phyloP scores from a whole-genome alignment of 176 grass and related monocot genomes.

The Aechmea fasciata region DNA sequence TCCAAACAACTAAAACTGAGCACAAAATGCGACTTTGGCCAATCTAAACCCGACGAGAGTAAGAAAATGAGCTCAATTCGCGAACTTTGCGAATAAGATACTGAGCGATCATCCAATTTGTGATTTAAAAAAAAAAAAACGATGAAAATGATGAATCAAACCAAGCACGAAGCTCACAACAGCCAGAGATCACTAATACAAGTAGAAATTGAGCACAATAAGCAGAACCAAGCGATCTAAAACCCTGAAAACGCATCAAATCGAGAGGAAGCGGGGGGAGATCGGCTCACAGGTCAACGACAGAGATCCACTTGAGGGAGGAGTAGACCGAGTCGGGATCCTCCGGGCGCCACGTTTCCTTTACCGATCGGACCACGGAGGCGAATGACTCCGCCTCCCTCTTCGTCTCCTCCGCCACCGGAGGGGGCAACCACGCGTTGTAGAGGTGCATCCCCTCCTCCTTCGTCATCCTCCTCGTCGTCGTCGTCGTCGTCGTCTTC shows the following conservation, averaged over 20 bases:
- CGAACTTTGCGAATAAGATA: too few relatives aligned
- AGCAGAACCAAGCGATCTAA: not conserved
- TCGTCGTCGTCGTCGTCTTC: too few relatives aligned
- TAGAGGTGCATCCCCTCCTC: constrained; percentile 66
- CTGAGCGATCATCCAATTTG: too few relatives aligned
- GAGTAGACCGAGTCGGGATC: constrained; percentile 69
- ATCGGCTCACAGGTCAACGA: constrained; percentile 58
- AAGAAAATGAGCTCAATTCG: too few relatives aligned
- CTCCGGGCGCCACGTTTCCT: constrained; percentile 39
- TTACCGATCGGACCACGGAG: constrained; percentile 38
- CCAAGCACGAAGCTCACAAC: not conserved
- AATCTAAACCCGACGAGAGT: too few relatives aligned
- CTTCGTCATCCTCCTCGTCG: not conserved
- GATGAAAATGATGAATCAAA: too few relatives aligned
- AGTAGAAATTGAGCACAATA: not conserved
- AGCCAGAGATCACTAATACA: not conserved
- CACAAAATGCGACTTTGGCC: too few relatives aligned
- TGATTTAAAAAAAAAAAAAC: too few relatives aligned
- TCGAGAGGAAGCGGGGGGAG: not conserved
- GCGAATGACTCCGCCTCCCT: constrained; percentile 56
- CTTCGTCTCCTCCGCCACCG: constrained; percentile 45
- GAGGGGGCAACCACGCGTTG: constrained; percentile 89
- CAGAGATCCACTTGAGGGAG: constrained; percentile 95
- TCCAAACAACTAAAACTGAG: too few relatives aligned
- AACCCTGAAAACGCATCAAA: not conserved